phyloP scores from a whole-genome alignment of 2,329 filamentous ascomycete genomes.

The Hypoxylon sp. region DNA sequence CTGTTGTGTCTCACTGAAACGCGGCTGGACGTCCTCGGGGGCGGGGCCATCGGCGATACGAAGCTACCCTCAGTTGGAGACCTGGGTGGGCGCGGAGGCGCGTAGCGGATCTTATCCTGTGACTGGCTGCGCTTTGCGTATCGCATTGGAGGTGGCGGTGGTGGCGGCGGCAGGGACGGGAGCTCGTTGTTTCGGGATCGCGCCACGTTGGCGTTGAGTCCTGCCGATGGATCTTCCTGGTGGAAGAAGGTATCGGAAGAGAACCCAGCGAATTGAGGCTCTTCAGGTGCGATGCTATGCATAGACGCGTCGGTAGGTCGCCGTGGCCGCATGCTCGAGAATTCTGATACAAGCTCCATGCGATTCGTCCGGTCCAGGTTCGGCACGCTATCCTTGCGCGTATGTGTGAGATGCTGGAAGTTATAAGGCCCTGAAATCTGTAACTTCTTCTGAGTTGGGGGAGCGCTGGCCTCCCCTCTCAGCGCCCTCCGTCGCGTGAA shows the following conservation, averaged over 20 bases:
- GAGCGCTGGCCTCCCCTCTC: slow-evolving; percentile 54
- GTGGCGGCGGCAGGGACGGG: slow-evolving; percentile 52
- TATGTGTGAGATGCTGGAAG: slow-evolving; percentile 76
- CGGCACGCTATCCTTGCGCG: slow-evolving; percentile 64
- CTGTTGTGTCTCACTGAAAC: slow-evolving; percentile 63
- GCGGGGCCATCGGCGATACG: slow-evolving; percentile 63
- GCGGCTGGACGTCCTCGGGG: slow-evolving; percentile 69
- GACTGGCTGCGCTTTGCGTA: slow-evolving; percentile 63
- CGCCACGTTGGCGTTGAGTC: slow-evolving; percentile 40
- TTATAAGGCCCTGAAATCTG: slow-evolving; percentile 76
- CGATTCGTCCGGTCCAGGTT: slow-evolving; percentile 60
- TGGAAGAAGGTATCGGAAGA: slow-evolving; percentile 61
- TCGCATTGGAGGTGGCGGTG: slow-evolving; percentile 55
- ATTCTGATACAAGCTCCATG: slow-evolving; percentile 61
- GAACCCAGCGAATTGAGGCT: slow-evolving; percentile 64
- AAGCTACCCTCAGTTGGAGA: slow-evolving; percentile 60
- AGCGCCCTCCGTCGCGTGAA: slow-evolving; percentile 65
- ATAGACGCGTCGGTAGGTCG: slow-evolving; percentile 56
- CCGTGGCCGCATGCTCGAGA: slow-evolving; percentile 59
- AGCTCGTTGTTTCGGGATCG: slow-evolving; percentile 44
- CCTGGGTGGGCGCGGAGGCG: slow-evolving; percentile 66
- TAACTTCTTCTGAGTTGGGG: slow-evolving; percentile 58
- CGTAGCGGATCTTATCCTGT: slow-evolving; percentile 64
- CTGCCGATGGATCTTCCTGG: slow-evolving; percentile 47
- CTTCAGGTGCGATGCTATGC: slow-evolving; percentile 58